Evolutionary conservation across 225 moss, liverwort and hornwort species (phyloP).

Genomic region (Straminergon stramineum): DNA sequence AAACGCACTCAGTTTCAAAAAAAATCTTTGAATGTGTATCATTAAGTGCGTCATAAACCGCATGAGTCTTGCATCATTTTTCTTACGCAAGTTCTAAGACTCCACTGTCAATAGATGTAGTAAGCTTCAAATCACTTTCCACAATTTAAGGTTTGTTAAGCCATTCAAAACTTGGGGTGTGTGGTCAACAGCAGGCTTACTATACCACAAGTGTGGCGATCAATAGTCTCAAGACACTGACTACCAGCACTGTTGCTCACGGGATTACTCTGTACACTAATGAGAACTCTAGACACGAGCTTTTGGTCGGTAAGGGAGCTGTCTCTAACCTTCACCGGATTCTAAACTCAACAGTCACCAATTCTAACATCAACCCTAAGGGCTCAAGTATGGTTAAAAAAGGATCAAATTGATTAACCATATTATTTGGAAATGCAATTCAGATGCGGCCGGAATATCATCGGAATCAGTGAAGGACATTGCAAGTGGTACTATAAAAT

Average conservation of each 20-base stretch:
- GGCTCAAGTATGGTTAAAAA: neutral
- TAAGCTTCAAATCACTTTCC: neutral
- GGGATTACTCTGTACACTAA: neutral
- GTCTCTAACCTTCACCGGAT: neutral
- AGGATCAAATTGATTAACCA: neutral
- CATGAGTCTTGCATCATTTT: neutral
- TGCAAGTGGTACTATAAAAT: too few species aligned
- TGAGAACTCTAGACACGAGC: neutral
- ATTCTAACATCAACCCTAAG: neutral
- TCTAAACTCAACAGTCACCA: neutral
- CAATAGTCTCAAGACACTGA: neutral
- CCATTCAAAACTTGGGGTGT: neutral
- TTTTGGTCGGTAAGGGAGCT: neutral
- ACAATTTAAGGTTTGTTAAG: neutral
- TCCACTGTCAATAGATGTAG: neutral
- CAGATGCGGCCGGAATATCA: neutral
- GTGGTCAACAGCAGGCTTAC: neutral
- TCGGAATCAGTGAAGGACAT: neutral
- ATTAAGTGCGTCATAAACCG: neutral
- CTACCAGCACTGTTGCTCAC: neutral
- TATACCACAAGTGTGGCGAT: neutral
- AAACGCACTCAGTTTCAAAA: neutral
- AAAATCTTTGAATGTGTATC: neutral
- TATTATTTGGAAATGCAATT: neutral
- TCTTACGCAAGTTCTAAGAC: neutral